Evolutionary conservation across 1,284 basidiomycete genomes (phyloP).

Genomic region (Nidula niveotomentosa): DNA sequence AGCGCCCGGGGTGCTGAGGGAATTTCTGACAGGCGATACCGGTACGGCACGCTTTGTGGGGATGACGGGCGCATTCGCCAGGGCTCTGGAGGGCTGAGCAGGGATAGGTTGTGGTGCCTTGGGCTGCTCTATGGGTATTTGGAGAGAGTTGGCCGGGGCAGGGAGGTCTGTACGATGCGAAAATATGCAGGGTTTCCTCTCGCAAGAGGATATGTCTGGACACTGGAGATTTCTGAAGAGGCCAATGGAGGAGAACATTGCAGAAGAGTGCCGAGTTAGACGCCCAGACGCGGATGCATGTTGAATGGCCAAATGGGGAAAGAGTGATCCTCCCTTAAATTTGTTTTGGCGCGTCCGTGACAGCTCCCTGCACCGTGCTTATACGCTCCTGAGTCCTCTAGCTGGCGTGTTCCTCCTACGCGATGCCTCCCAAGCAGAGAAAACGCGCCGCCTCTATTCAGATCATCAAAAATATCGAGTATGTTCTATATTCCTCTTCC

Average conservation of each 20-base stretch:
- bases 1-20: neutral
- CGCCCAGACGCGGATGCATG: too few relatives aligned
- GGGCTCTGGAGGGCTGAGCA: conserved; percentile 3
- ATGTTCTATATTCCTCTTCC: conserved; percentile 13
- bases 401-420: neutral
- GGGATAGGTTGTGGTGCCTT: conserved; percentile 5
- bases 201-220: conserved; percentile 53
- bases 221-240: conserved; percentile 65
- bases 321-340: too few relatives aligned
- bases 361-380: too few relatives aligned
- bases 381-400: too few relatives aligned
- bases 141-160: conserved; percentile 27
- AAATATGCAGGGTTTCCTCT: conserved; percentile 58
- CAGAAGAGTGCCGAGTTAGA: neutral
- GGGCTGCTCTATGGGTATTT: conserved; percentile 35
- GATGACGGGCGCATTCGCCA: conserved; percentile 9
- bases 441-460: conserved; percentile 16
- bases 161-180: conserved; percentile 49
- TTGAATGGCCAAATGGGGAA: too few relatives aligned
- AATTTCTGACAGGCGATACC: conserved; percentile 17
- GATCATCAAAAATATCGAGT: conserved; percentile 29
- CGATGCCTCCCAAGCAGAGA: conserved; percentile 4
- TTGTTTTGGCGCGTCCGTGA: too few relatives aligned
- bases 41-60: conserved; percentile 36
- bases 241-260: conserved; percentile 67